These are phyloP conservation scores for Trichophyton benhamiae DNA, from an alignment of 2,329 filamentous ascomycete genomes.

Conservation along the genomic window DNA sequence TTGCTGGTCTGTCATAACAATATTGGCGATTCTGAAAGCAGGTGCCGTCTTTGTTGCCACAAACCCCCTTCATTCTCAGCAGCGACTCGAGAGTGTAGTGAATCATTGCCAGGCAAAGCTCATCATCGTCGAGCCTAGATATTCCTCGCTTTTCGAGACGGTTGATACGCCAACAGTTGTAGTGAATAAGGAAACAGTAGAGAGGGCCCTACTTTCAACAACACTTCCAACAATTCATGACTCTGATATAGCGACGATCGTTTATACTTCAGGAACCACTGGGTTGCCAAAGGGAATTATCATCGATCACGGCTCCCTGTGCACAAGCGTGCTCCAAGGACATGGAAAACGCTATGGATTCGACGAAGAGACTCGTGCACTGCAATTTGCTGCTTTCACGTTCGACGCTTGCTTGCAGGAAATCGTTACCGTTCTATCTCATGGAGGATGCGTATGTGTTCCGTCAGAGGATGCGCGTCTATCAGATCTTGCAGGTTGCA, in stretches of 20 bases:
- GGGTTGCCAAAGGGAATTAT: constrained; percentile 40
- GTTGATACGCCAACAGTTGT: background rate
- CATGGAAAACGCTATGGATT: constrained; percentile 39
- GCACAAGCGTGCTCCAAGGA: constrained; percentile 24
- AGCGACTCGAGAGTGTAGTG: constrained; percentile 1
- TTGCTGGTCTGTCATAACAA: constrained; percentile 6
- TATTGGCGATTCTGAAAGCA: constrained; percentile 6
- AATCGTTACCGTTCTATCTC: constrained; percentile 51
- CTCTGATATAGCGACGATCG: constrained; percentile 27
- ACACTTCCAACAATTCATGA: background rate
- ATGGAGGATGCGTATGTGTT: constrained; percentile 49
- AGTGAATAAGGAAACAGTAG: background rate
- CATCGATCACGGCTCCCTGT: constrained; percentile 16
- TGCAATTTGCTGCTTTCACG: constrained; percentile 32
- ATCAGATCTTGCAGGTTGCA: constrained; percentile 38
- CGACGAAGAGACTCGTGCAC: constrained; percentile 13
- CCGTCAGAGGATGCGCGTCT: constrained; percentile 40
- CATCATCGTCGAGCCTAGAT: background rate
- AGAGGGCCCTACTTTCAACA: background rate
- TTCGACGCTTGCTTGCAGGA: constrained; percentile 38
- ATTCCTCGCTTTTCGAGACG: background rate
- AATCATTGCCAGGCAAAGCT: background rate
- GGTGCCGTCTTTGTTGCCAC: constrained; percentile 6
- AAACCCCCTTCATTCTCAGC: constrained; percentile 9
- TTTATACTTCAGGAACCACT: constrained; percentile 39